Base-by-base conservation (phyloP, 805 yeast species). In the Candida odintsovae region DNA sequence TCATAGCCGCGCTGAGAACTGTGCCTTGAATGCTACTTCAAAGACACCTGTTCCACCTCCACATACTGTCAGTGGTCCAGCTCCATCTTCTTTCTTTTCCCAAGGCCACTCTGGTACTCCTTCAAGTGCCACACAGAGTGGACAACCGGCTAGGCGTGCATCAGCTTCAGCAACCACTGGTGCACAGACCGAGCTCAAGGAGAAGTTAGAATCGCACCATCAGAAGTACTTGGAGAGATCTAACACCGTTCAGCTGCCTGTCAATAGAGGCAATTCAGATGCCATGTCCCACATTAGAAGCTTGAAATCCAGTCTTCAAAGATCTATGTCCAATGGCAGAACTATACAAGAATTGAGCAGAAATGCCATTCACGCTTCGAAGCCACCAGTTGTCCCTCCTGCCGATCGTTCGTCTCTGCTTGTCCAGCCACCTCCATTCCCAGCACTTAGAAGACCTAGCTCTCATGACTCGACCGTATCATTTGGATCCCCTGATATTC, bases 21-120 rank as follows among this genome's bases (percentile, higher is more conserved):
- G 4, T 7, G 2, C 6, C 7, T 28, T 42, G 15, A n/a, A 37
- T 10, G 16, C 41, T 13, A 16, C 40, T 11, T 8, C 28, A 11
- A 31, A 40, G 31, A 50, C 49, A 6, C 55, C 55, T 13, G 40
- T 39, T 7, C 54, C 50, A 6, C 56, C 56, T 10, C 55, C 51
- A 6, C 56, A 49, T 29, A 21, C 26, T 6, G 42, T 46, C 5
- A 39, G 20, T 36, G 41, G 41, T 7, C 42, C 53, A 2, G 48
- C 55, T 7, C 51, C 52, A 11, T 52, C 56, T 13, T 41, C 48
- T 9, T 33, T 33, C 13, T 16, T 33, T 4, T 33, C 36, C 10
- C 36, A n/a, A 9, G 36, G 20, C 20, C 20, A 18, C 2, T 33
- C 36, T 28, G 31, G n/a, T 28, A 28, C 31, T 13, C 15, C 31